Conservation (phyloP, 2,329 filamentous ascomycete species). For the Claviceps arundinis region DNA sequence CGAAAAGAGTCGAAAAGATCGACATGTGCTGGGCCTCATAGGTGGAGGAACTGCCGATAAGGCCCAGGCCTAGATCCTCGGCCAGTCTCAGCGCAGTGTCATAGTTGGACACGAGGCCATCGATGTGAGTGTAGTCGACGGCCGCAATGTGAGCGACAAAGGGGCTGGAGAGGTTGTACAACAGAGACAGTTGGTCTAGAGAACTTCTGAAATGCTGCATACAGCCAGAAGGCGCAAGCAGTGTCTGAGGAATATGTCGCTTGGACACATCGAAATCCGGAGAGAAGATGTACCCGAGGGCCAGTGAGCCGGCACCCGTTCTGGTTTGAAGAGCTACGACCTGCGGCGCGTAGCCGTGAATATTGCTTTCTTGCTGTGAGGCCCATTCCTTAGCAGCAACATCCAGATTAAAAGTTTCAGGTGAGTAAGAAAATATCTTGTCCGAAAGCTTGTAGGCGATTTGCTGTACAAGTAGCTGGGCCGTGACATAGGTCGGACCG, state of each 20-base stretch:
- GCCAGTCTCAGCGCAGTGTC: constrained; percentile 63
- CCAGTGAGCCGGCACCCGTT: constrained; percentile 77
- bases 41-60: constrained; percentile 73
- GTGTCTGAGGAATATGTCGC: constrained; percentile 79
- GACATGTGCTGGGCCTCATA: constrained; percentile 95
- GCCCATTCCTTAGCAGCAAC: constrained; percentile 70
- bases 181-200: constrained; percentile 79
- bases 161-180: constrained; percentile 85
- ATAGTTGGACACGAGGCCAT: constrained; percentile 79
- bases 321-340: constrained; percentile 77
- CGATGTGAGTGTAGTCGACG: constrained; percentile 60
- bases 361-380: constrained; percentile 56
- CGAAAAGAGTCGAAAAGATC: constrained; percentile 70
- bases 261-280: constrained; percentile 89
- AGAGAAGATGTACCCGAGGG: constrained; percentile 94
- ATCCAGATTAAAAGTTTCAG: constrained; percentile 85
- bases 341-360: constrained; percentile 65
- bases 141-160: constrained; percentile 88
- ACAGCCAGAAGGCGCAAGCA: constrained; percentile 75
- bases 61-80: constrained; percentile 78
- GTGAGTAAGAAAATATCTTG: constrained; percentile 95
- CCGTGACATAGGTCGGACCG: constrained; percentile 84
- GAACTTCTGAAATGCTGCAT: constrained; percentile 68
- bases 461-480: constrained; percentile 89
- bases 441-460: constrained; percentile 90